Evolutionary conservation across 2,329 filamentous ascomycete genomes (phyloP).

Genomic region (Pestalotiopsis sp.): DNA sequence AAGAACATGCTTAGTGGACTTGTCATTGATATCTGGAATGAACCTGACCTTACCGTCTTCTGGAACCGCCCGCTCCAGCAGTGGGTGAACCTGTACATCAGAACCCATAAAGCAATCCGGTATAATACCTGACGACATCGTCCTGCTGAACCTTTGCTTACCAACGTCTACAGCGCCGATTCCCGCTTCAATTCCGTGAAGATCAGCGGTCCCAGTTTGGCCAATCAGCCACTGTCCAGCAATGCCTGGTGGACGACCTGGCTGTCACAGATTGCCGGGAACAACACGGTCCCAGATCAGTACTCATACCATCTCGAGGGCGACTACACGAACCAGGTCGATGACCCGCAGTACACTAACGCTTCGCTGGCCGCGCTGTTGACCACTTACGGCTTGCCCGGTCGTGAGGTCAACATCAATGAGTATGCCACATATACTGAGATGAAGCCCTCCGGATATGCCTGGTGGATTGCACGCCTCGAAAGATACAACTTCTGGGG

Average conservation of each 20-base stretch:
- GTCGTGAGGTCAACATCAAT: conserved; percentile 14
- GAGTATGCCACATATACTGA: conserved; percentile 14
- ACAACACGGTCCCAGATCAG: conserved; percentile 16
- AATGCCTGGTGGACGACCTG: conserved; percentile 16
- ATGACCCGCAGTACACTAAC: conserved; percentile 17
- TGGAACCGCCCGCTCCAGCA: conserved; percentile 14
- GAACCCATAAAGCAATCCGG: conserved; percentile 16
- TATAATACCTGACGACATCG: not conserved
- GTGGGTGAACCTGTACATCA: conserved; percentile 15
- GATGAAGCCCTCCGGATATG: conserved; percentile 14
- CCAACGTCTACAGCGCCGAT: conserved; percentile 14
- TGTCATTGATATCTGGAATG: conserved; percentile 17
- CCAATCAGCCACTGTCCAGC: conserved; percentile 9
- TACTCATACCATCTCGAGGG: conserved; percentile 17
- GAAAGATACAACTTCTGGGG: conserved; percentile 14
- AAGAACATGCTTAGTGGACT: conserved; percentile 29
- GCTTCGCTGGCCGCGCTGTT: conserved; percentile 12
- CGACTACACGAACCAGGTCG: not conserved
- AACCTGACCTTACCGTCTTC: conserved; percentile 2
- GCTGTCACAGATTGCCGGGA: conserved; percentile 13
- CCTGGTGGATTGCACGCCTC: conserved; percentile 15
- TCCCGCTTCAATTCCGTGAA: conserved; percentile 10
- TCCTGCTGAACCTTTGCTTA: too few species aligned
- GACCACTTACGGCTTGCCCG: not conserved
- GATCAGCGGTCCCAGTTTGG: conserved; percentile 12